Evolutionary conservation across 495 filamentous ascomycete species (phyloP).

Genomic region (Letharia lupina): DNA sequence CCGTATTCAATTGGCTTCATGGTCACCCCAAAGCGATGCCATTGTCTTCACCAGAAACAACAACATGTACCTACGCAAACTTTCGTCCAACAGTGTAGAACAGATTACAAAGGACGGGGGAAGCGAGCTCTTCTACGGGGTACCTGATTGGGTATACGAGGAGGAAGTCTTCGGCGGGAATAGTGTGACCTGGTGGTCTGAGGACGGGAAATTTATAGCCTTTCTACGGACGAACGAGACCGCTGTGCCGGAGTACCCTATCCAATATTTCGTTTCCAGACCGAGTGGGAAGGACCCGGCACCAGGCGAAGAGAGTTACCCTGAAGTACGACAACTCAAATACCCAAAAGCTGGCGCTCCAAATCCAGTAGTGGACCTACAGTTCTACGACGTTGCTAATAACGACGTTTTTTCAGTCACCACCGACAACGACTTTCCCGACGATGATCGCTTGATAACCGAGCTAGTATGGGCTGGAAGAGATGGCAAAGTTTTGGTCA

Average conservation of each 20-base stretch:
- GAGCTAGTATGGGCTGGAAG: constrained; percentile 84
- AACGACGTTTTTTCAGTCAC: constrained; percentile 71
- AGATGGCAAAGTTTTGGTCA: constrained; percentile 64
- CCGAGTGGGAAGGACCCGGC: constrained; percentile 68
- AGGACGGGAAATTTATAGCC: constrained; percentile 77
- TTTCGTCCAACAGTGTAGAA: constrained; percentile 50
- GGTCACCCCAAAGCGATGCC: constrained; percentile 81
- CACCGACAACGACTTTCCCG: constrained; percentile 65
- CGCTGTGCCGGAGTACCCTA: constrained; percentile 81
- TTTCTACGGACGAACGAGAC: constrained; percentile 92
- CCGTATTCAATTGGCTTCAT: constrained; percentile 74
- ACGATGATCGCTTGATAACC: constrained; percentile 83
- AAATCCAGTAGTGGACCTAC: constrained; percentile 78
- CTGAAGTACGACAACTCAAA: constrained; percentile 85
- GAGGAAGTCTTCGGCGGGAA: constrained; percentile 83
- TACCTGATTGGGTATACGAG: constrained; percentile 99
- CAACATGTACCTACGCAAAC: constrained; percentile 73
- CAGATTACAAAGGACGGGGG: constrained; percentile 84
- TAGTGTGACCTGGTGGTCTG: constrained; percentile 89
- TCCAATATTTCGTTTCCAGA: constrained; percentile 85
- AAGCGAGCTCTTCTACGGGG: constrained; percentile 79
- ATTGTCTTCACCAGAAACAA: constrained; percentile 80
- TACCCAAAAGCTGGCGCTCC: constrained; percentile 94
- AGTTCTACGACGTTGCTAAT: constrained; percentile 81
- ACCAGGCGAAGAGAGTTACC: constrained; percentile 77